Percentiles rank a stretch among this genome's conserved stretches.
phyloP scores from a whole-genome alignment of 495 filamentous ascomycete genomes.

The Lasiosphaeriaceae sp. region DNA sequence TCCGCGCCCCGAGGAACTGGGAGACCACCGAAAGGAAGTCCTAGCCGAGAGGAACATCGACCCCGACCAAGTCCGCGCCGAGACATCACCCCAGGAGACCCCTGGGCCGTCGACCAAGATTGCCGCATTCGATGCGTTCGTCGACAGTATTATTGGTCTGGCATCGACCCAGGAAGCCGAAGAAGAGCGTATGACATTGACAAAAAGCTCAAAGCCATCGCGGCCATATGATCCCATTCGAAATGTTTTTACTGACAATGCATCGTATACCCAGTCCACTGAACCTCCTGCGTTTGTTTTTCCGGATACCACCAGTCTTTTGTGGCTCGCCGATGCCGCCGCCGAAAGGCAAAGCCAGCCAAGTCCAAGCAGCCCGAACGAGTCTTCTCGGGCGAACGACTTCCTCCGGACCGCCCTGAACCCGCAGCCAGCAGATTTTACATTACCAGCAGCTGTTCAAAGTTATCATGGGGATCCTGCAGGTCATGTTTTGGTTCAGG shows the following conservation, averaged over 20 bases:
- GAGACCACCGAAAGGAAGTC: conserved; percentile 23
- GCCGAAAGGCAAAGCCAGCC: conserved; percentile 8
- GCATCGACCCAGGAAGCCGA: conserved; percentile 22
- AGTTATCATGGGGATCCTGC: conserved; percentile 1
- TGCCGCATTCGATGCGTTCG: conserved; percentile 16
- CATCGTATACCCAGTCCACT: conserved; percentile 14
- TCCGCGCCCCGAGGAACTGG: conserved; percentile 28
- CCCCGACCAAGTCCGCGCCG: conserved; percentile 17
- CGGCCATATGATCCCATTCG: conserved; percentile 47
- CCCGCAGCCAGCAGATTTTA: conserved; percentile 18
- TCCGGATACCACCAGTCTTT: conserved; percentile 19
- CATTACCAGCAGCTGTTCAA: background rate
- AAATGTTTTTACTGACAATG: conserved; percentile 39
- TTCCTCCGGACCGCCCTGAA: conserved; percentile 44
- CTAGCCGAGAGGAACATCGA: conserved; percentile 24
- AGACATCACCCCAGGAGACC: conserved; percentile 1
- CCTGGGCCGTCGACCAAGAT: conserved; percentile 1
- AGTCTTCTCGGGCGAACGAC: conserved; percentile 22
- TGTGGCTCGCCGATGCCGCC: conserved; percentile 31
- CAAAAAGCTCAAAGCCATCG: conserved; percentile 25
- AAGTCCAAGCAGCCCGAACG: background rate
- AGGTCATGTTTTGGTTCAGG: background rate
- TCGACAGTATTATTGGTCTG: conserved; percentile 15
- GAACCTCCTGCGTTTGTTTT: conserved; percentile 5
- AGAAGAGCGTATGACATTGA: conserved; percentile 16